Base-by-base conservation (phyloP, 1,139 yeast genomes). In the Taphrina deformans region DNA sequence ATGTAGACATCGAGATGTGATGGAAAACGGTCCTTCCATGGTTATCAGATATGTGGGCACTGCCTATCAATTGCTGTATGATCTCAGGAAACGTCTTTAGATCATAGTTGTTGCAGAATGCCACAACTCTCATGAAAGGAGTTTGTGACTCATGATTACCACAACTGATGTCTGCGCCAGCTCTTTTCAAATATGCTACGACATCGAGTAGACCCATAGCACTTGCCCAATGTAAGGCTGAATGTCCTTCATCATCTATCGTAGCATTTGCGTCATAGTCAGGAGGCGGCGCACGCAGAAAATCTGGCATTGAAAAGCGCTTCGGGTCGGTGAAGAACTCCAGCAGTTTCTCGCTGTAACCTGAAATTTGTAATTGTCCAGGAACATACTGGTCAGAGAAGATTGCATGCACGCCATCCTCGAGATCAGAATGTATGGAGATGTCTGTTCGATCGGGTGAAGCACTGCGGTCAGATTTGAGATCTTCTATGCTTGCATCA, bases 141-240 rank as follows among this genome's bases (percentile, higher is more conserved):
- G 97, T 88, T 75, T 95, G 98, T 12, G 98, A 98, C 44, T 83
- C 83, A 71, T 87, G 86, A 71, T 89, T 93, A n/a, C 95, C 90
- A 50, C 88, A 78, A 7, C 89, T 81, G 61, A 87, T 78, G 67
- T 83, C 79, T 1, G 85, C 83, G 0, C 96, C 96, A 69, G 86
- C 83, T 58, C 83, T 77, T 10, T 91, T 82, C 44, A 95, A 79
- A 66, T 89, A 90, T 66, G 83, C 84, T 5, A 91, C 93, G 66
- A 92, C 80, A 1, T 85, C 79, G 4, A 86, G 78, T 69, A 90
- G 85, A 0, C 96, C 98, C 77, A 95, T 82, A 0, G 97, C 90
- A 44, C 97, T 87, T 1, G 97, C 96, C 96, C 98, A 89, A 75
- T 95, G 99, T 67, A 95, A 80, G 0, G 96, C 91, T 0, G 97